Base-by-base conservation (phyloP, 805 yeast genomes). In the Helenozyma baotianmanensis region DNA sequence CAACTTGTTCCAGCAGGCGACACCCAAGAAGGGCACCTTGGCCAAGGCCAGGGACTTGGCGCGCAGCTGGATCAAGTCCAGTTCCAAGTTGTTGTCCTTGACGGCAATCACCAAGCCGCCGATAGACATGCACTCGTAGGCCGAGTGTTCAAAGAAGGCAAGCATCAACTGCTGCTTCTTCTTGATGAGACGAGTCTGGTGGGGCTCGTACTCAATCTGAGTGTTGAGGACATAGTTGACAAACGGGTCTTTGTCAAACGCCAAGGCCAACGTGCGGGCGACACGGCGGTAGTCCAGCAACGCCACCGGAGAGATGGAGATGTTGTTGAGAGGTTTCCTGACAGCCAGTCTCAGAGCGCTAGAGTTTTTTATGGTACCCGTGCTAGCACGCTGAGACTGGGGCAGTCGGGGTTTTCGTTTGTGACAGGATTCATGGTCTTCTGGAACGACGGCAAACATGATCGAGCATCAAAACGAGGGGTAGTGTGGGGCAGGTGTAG, bases 201-300 rank as follows among this genome's bases (percentile, higher is more conserved):
- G 35, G 15, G 46, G 27, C 4, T 36, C 29, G 24, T 38, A 36
- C 23, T 34, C 40, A 22, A 35, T 30, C 23, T 31, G 35, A 8
- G 70, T 62, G 33, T 69, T 74, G 38, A 70, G 62, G 23, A 63
- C 58, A 42, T 74, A 76, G 40, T 65, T 63, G 37, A 72, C 68
- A 44, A 74, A 74, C 19, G 74, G 68, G 51, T 76, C 82, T 32
- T 72, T 69, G 42, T 66, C 70, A 48, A 76, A 76, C 4, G 79
- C 74, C 33, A 72, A 55, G 33, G 66, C 64, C 33, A 76, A 58
- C 6, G 80, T 74, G 36, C 62, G 62, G 15, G 80, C 80, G 17
- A 78, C 78, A 38, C 75, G 64, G 39, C 67, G 70, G 45, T 73
- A 76, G 42, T 75, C 80, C 32, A 45, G 48, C 27, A 37, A 32